Percentiles rank a stretch among this genome's conserved stretches.
Conservation (phyloP, 352 stramenopile genomes). For the Paralagenidium karlingii region DNA sequence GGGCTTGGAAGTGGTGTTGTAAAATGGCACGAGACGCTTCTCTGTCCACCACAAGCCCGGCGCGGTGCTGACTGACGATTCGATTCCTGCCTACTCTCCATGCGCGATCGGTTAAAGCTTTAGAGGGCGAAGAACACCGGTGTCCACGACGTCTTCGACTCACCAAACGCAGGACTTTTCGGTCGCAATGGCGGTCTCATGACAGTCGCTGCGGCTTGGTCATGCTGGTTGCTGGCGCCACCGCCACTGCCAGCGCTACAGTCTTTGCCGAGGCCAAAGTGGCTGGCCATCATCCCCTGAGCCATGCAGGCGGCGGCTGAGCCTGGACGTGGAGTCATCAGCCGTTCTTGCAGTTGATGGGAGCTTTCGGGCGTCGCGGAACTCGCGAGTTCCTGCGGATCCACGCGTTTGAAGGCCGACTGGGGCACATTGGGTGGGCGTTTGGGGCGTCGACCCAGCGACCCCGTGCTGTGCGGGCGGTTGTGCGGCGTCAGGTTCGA, state of each 20-base stretch:
- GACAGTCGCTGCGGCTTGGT: background rate
- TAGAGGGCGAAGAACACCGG: slow-evolving; percentile 4
- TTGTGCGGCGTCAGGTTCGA: slow-evolving; percentile 1
- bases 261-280: background rate
- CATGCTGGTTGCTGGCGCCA: background rate
- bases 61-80: no score
- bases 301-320: no score
- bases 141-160: background rate
- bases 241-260: background rate
- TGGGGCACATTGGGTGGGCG: background rate
- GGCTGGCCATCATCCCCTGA: no score
- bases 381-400: no score
- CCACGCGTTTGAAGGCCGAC: background rate
- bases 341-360: slow-evolving; percentile 34
- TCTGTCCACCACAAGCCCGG: no score
- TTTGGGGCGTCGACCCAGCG: slow-evolving; percentile 9
- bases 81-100: no score
- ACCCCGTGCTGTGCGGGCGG: slow-evolving; percentile 4
- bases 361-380: no score
- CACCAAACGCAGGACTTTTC: slow-evolving; percentile 7
- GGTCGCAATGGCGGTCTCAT: slow-evolving; percentile 4
- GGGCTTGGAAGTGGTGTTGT: no score
- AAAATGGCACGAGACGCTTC: no score
- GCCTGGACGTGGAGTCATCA: slow-evolving; percentile 27
- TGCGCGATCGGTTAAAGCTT: no score